Evolutionary conservation across 225 moss, liverwort and hornwort species (phyloP), one percentile per base, ranked within the genome.

Genomic region (Sphagnum contortum): DNA sequence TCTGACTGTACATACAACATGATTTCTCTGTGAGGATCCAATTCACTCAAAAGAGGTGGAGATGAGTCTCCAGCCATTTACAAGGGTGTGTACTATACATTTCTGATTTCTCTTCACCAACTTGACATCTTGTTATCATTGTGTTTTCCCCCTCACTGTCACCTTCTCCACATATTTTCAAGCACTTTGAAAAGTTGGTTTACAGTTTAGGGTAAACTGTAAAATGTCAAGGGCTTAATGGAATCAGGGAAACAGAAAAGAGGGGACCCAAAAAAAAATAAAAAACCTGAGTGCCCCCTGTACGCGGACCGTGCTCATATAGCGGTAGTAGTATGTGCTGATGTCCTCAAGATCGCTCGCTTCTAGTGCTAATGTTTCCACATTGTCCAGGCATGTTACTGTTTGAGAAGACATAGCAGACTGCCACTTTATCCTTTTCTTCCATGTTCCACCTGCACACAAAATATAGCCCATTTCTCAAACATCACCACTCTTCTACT

Each of bases 291-390:
- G 86, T 59, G 75, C 80, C 59, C 88, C 88, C 70, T 80, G 78
- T 48, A 91, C 79, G 76, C 78, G 69, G 45, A 88, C 88, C 49
- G 84, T 78, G 63, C 70, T 81, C n/a, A 91, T 73, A 11, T 83
- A 80, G 58, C 75, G 74, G 71, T 78, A 81, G 68, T 82, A 91
- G 61, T 91, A 81, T 61, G 69, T 87, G 66, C 75, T 74, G 12
- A 91, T 81, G 48, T 88, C 87, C 64, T 82, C 82, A 57, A 87
- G 64, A 48, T 73, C 88, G 5, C 64, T 70, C 53, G 63, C 77
- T 61, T 84, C 88, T 47, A 91, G 72, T 59, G 80, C 80, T 68
- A 84, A 86, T 13, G 86, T 80, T 68, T 89, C 88, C 70, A 91
- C 91, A 63, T 71, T 84, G 44, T 76, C 77, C 63, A 73, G 48